These are phyloP conservation scores for Erodium moschatum DNA, from an alignment of 441 rosid genomes.

Conservation along the genomic window DNA sequence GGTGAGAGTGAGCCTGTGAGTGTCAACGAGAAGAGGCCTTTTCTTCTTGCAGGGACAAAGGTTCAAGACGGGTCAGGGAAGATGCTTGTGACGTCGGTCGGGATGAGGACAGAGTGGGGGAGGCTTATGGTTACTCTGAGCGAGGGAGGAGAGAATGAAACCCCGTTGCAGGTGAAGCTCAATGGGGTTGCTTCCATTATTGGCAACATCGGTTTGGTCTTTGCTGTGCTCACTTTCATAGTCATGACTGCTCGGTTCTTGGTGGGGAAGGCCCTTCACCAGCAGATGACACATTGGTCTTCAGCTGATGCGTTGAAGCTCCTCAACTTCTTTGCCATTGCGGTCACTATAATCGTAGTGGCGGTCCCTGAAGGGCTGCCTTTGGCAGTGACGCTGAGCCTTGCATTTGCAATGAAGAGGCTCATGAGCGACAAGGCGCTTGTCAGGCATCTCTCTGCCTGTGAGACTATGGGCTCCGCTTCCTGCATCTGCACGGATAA, in stretches of 20 bases:
- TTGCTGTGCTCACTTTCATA: constrained; percentile 38
- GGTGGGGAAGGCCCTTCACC: constrained; percentile 27
- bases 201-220: constrained; percentile 42
- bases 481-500: constrained; percentile 44
- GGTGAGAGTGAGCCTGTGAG: constrained; percentile 43
- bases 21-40: constrained; percentile 28
- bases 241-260: constrained; percentile 33
- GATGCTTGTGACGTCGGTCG: constrained; percentile 40
- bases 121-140: constrained; percentile 41
- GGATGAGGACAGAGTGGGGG: constrained; percentile 53
- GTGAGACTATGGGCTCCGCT: constrained; percentile 49
- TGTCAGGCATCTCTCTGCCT: constrained; percentile 43
- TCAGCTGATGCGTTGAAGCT: constrained; percentile 33
- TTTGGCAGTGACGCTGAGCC: constrained; percentile 44
- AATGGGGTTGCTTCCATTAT: constrained; percentile 50
- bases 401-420: constrained; percentile 49
- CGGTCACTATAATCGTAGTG: constrained; percentile 44
- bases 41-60: constrained; percentile 42
- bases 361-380: constrained; percentile 50
- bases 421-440: constrained; percentile 44
- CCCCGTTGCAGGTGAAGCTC: constrained; percentile 47
- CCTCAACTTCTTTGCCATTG: constrained; percentile 38
- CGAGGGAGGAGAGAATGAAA: constrained; percentile 44
- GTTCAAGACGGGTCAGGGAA: constrained; percentile 45
- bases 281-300: constrained; percentile 34